These are phyloP conservation scores for Hanseniaspora lindneri DNA, from an alignment of 805 yeast genomes.

Conservation along the genomic window DNA sequence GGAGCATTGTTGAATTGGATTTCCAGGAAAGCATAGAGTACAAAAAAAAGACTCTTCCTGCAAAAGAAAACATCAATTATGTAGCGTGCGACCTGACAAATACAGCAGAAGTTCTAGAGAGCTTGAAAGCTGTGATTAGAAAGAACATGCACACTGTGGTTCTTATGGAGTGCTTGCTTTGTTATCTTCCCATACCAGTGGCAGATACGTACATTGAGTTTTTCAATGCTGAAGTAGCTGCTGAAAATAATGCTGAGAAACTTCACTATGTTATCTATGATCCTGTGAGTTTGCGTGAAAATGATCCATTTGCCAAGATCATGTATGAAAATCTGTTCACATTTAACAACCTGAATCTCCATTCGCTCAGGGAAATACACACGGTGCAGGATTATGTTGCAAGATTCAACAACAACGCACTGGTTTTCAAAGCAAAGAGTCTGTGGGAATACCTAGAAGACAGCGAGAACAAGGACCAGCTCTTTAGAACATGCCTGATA, in stretches of 20 bases:
- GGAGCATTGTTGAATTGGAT: slow-evolving; percentile 3
- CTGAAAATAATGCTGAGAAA: neutral
- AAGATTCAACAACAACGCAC: neutral
- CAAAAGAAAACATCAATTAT: neutral
- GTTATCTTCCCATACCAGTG: slow-evolving; percentile 3
- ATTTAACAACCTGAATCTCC: neutral
- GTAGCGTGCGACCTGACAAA: neutral
- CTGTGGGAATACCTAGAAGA: slow-evolving; percentile 2
- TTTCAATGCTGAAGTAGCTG: neutral
- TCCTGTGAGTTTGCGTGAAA: neutral
- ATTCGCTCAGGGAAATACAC: neutral
- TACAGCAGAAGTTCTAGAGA: neutral
- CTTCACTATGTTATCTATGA: slow-evolving; percentile 11
- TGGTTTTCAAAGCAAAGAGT: neutral
- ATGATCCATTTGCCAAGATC: slow-evolving; percentile 1
- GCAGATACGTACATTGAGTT: neutral
- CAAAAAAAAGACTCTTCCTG: neutral
- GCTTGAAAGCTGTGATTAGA: neutral
- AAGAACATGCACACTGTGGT: neutral
- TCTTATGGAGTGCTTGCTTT: slow-evolving; percentile 10
- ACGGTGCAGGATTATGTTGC: neutral
- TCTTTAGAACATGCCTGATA: slow-evolving; percentile 5
- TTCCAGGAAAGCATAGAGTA: neutral
- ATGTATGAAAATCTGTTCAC: slow-evolving; percentile 8
- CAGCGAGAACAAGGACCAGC: neutral